These are phyloP conservation scores for Camillea tinctor DNA, from an alignment of 2,329 filamentous ascomycete species.

Conservation along the genomic window DNA sequence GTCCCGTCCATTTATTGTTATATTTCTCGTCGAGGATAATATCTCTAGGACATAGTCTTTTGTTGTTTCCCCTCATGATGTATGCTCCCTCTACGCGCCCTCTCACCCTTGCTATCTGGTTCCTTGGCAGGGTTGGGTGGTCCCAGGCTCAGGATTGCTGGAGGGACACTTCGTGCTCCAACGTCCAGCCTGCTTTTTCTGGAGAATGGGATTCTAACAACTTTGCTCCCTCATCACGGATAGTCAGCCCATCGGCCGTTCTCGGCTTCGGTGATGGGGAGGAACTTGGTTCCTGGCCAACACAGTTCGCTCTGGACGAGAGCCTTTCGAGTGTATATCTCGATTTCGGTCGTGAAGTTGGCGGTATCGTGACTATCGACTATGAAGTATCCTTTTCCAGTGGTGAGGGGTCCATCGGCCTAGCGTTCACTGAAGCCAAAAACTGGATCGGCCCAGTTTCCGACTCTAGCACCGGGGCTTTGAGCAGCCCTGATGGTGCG, in stretches of 20 bases:
- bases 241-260: conserved; percentile 44
- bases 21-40: not conserved
- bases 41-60: not conserved
- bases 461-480: conserved; percentile 39
- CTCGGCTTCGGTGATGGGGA: conserved; percentile 27
- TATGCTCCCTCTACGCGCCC: not conserved
- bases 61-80: conserved; percentile 13
- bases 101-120: conserved; percentile 1
- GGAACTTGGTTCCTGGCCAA: conserved; percentile 12
- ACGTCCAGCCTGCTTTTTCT: conserved; percentile 48
- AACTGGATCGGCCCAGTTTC: conserved; percentile 42
- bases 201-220: conserved; percentile 59
- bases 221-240: conserved; percentile 52
- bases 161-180: conserved; percentile 53
- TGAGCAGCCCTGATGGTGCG: conserved; percentile 34
- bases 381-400: conserved; percentile 20
- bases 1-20: not conserved
- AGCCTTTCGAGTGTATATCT: conserved; percentile 18
- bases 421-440: conserved; percentile 44
- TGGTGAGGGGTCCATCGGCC: conserved; percentile 34
- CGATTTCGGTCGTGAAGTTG: conserved; percentile 31
- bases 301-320: conserved; percentile 12
- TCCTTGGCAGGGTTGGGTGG: conserved; percentile 4
- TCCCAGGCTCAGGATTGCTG: conserved; percentile 44
- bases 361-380: conserved; percentile 27